phyloP scores from a whole-genome alignment of 305 asterid genomes.

The Andrographis paniculata region DNA sequence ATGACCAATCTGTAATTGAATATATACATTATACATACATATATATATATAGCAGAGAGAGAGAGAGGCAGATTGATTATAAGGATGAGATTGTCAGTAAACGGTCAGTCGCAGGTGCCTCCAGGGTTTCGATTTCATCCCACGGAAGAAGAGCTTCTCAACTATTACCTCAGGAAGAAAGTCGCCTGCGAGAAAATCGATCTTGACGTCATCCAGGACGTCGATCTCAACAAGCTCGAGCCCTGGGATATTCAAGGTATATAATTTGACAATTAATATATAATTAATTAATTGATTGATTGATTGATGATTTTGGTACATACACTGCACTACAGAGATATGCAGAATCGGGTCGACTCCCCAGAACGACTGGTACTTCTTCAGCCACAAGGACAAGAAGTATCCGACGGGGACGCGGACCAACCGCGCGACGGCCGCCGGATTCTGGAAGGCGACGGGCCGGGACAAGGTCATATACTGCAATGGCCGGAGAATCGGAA shows the following conservation, averaged over 20 bases:
- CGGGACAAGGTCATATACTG: constrained; percentile 79
- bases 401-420: constrained; percentile 94
- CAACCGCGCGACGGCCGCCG: constrained; percentile 90
- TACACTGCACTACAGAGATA: no score
- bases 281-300: no score
- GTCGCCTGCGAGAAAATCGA: constrained; percentile 59
- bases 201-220: constrained; percentile 80
- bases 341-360: constrained; percentile 91
- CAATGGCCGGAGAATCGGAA: constrained; percentile 65
- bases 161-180: constrained; percentile 75
- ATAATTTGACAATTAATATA: no score
- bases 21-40: no score
- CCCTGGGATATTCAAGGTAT: constrained; percentile 94
- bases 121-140: constrained; percentile 95
- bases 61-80: constrained; percentile 18
- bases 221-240: constrained; percentile 88
- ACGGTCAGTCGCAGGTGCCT: constrained; percentile 78
- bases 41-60: not conserved
- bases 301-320: no score
- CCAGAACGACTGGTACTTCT: constrained; percentile 94
- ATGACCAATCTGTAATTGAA: no score
- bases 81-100: constrained; percentile 69
- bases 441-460: constrained; percentile 98
- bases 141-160: constrained; percentile 84
- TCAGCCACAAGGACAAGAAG: constrained; percentile 97